Evolutionary conservation across 139 green algal genomes (phyloP).

Genomic region (Raphidocelis subcapitata): DNA sequence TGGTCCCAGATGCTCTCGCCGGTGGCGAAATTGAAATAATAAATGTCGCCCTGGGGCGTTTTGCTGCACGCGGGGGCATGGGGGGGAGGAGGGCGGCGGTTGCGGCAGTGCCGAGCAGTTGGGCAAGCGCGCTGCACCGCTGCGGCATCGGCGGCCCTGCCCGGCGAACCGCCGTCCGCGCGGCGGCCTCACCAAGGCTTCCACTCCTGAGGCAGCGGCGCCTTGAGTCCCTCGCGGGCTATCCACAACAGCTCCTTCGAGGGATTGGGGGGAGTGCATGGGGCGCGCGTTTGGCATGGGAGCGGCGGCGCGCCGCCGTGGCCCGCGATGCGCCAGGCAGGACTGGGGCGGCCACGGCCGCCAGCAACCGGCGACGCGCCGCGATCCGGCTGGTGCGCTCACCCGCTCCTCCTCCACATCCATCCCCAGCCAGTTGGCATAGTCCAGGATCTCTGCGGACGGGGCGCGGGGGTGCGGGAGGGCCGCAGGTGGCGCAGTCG

Average conservation of each 20-base stretch:
- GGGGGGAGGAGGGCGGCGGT: neutral
- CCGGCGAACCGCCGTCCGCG: neutral
- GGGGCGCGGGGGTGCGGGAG: neutral
- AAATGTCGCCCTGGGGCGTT: conserved; percentile 71
- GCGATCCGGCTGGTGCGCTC: neutral
- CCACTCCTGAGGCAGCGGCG: conserved; percentile 73
- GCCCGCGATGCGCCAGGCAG: too few relatives aligned
- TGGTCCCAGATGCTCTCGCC: conserved; percentile 85
- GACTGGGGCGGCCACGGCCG: too few relatives aligned
- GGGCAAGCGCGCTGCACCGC: too few relatives aligned
- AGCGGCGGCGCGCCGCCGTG: too few relatives aligned
- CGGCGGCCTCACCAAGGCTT: conserved; percentile 65
- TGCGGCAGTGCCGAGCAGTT: too few relatives aligned
- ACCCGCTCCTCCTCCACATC: conserved; percentile 65
- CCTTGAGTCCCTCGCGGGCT: conserved; percentile 71
- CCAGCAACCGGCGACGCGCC: too few relatives aligned
- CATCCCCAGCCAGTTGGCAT: conserved; percentile 83
- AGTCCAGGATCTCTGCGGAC: conserved; percentile 72
- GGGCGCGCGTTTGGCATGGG: too few relatives aligned
- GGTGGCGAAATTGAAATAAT: conserved; percentile 84
- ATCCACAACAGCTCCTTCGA: conserved; percentile 77
- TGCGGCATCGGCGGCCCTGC: too few relatives aligned
- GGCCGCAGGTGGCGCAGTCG: neutral
- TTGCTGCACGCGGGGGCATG: conserved; percentile 45
- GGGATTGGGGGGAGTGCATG: too few relatives aligned